These are phyloP conservation scores for Cicer cuneatum DNA, from an alignment of 306 rosid species.

Conservation along the genomic window DNA sequence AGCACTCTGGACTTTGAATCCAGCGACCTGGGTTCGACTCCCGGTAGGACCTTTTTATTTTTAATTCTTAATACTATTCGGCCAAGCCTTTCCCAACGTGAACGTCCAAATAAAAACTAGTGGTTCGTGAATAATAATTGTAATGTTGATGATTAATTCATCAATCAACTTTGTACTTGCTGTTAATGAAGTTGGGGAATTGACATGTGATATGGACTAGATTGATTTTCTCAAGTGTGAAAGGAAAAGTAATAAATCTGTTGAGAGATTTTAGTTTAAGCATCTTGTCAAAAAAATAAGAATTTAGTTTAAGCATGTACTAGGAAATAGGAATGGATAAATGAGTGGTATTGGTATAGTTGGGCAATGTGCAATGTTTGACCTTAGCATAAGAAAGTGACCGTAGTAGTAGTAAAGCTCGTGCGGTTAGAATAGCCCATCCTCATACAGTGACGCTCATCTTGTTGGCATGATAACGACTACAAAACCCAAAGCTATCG, in stretches of 20 bases:
- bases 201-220: constrained; percentile 35
- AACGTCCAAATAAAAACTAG: neutral
- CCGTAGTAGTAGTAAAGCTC: constrained; percentile 12
- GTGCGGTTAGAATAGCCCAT: constrained; percentile 36
- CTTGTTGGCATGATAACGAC: constrained; percentile 20
- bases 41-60: constrained; percentile 10
- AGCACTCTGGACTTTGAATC: constrained; percentile 31
- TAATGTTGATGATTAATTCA: neutral
- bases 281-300: neutral
- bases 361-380: constrained; percentile 49
- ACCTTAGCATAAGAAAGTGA: constrained; percentile 46
- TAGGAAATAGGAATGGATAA: too few species aligned
- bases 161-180: neutral
- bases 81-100: neutral
- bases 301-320: constrained; percentile 14
- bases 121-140: neutral
- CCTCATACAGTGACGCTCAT: constrained; percentile 25
- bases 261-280: constrained; percentile 20
- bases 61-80: too few species aligned
- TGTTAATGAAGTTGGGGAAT: neutral
- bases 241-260: constrained; percentile 21
- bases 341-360: constrained; percentile 39
- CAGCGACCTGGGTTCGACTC: constrained; percentile 34
- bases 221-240: constrained; percentile 21
- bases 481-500: neutral